Conservation (phyloP, 169 alveolate species). For the Sarcocystis neurona region DNA sequence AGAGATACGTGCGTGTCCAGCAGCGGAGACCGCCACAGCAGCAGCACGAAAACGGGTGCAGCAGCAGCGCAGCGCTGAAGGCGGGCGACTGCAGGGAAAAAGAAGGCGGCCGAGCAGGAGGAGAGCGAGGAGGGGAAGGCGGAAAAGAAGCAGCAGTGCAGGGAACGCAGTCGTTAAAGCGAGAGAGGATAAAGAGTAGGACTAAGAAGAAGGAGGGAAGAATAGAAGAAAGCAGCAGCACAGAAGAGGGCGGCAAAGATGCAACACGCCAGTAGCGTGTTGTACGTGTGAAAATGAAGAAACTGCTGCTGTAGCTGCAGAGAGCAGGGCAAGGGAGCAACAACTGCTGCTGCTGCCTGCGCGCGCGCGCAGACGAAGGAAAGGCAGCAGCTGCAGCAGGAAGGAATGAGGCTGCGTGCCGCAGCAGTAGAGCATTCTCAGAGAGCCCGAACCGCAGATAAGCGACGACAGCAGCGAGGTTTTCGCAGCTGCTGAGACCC, state of each 20-base stretch:
- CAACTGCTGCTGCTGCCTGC: conserved; percentile 28
- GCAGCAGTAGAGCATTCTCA: conserved; percentile 27
- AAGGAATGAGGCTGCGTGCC: conserved; percentile 24
- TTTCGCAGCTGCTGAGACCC: no score
- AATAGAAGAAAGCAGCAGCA: background rate
- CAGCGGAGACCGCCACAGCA: no score
- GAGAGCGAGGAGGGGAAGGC: background rate
- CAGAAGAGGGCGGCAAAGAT: background rate
- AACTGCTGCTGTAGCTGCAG: background rate
- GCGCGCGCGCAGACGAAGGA: conserved; percentile 5
- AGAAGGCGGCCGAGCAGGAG: no score
- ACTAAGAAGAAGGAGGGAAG: background rate
- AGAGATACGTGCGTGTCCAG: no score
- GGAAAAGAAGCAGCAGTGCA: background rate
- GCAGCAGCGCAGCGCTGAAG: no score
- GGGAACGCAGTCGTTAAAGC: background rate
- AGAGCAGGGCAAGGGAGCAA: background rate
- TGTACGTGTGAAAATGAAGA: background rate
- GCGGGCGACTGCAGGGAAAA: no score
- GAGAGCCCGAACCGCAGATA: background rate
- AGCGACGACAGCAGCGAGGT: conserved; percentile 33
- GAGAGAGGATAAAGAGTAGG: background rate
- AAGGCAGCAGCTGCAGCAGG: conserved; percentile 52
- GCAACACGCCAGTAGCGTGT: background rate
- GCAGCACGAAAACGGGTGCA: no score